Conservation (phyloP, 2,329 filamentous ascomycete genomes). For the Karstenula rhodostoma region DNA sequence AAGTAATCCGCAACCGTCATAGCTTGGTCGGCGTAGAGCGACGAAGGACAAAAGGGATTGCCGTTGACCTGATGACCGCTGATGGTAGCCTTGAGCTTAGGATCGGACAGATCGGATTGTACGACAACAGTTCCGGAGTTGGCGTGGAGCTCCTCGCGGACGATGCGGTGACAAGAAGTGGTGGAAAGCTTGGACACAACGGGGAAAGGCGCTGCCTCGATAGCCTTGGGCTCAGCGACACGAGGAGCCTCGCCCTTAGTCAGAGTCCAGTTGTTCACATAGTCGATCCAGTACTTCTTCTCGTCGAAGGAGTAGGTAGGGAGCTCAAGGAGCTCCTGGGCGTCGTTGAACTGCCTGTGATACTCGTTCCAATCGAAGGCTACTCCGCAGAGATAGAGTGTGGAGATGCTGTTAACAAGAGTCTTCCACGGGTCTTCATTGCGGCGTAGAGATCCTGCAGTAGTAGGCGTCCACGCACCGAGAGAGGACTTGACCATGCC, state of each 20-base stretch:
- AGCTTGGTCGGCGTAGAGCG: slow-evolving; percentile 69
- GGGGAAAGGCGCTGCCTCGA: slow-evolving; percentile 52
- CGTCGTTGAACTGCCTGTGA: slow-evolving; percentile 67
- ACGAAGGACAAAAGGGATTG: slow-evolving; percentile 70
- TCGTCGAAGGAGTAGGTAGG: slow-evolving; percentile 74
- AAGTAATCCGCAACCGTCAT: slow-evolving; percentile 73
- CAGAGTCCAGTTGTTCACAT: slow-evolving; percentile 75
- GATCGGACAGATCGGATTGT: slow-evolving; percentile 71
- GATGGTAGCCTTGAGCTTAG: slow-evolving; percentile 68
- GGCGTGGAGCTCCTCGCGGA: slow-evolving; percentile 68
- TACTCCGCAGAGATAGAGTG: slow-evolving; percentile 69
- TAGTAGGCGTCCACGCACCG: slow-evolving; percentile 58
- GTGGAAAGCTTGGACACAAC: slow-evolving; percentile 67
- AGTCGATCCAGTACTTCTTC: slow-evolving; percentile 77
- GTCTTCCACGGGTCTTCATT: slow-evolving; percentile 72
- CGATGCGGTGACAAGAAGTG: slow-evolving; percentile 70
- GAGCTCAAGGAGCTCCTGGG: slow-evolving; percentile 68
- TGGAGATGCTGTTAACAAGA: slow-evolving; percentile 64
- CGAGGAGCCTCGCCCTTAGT: slow-evolving; percentile 69
- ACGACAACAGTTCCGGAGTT: slow-evolving; percentile 68
- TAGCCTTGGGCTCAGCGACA: slow-evolving; percentile 50
- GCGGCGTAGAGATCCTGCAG: slow-evolving; percentile 68
- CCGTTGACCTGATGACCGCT: slow-evolving; percentile 74
- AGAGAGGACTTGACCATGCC: slow-evolving; percentile 73
- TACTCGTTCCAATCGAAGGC: slow-evolving; percentile 76